Percentiles rank a stretch among this genome's conserved stretches.
Evolutionary conservation across 2,329 filamentous ascomycete genomes (phyloP).

Genomic region (Fonsecaea monophora): DNA sequence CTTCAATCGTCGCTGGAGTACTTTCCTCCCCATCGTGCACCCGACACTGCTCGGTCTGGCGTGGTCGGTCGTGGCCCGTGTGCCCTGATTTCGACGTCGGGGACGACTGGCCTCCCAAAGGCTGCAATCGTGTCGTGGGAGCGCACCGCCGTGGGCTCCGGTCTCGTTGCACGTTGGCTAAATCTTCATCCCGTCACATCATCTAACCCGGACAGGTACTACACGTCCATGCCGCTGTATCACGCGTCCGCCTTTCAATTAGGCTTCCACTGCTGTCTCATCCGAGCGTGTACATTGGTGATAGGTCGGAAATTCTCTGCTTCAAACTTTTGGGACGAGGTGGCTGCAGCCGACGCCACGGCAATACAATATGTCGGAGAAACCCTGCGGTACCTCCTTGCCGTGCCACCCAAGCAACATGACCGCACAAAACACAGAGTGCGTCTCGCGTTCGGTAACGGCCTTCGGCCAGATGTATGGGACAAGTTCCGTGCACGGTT

Average conservation of each 20-base stretch:
- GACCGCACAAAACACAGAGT: conserved; percentile 73
- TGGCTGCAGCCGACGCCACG: conserved; percentile 71
- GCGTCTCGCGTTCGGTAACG: conserved; percentile 81
- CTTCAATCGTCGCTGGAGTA: conserved; percentile 55
- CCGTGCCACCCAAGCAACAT: conserved; percentile 69
- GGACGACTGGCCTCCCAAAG: conserved; percentile 90
- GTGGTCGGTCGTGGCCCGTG: conserved; percentile 64
- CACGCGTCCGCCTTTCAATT: conserved; percentile 79
- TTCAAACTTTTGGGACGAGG: conserved; percentile 73
- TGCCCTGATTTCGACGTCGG: conserved; percentile 87
- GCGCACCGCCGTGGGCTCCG: conserved; percentile 51
- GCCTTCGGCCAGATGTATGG: conserved; percentile 85
- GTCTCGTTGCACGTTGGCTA: conserved; percentile 64
- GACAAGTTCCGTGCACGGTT: conserved; percentile 82
- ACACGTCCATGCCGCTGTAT: conserved; percentile 88
- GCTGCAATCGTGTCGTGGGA: conserved; percentile 63
- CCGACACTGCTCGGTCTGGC: conserved; percentile 64
- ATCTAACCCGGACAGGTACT: conserved; percentile 70
- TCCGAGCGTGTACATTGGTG: conserved; percentile 69
- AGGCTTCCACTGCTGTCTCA: conserved; percentile 68
- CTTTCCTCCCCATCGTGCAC: conserved; percentile 59
- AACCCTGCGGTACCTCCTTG: conserved; percentile 75
- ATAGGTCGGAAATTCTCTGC: conserved; percentile 77
- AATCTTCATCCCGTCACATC: conserved; percentile 48
- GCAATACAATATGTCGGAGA: conserved; percentile 81